phyloP scores from a whole-genome alignment of 2,329 filamentous ascomycete genomes.

The Aspergillus novofumigatus region DNA sequence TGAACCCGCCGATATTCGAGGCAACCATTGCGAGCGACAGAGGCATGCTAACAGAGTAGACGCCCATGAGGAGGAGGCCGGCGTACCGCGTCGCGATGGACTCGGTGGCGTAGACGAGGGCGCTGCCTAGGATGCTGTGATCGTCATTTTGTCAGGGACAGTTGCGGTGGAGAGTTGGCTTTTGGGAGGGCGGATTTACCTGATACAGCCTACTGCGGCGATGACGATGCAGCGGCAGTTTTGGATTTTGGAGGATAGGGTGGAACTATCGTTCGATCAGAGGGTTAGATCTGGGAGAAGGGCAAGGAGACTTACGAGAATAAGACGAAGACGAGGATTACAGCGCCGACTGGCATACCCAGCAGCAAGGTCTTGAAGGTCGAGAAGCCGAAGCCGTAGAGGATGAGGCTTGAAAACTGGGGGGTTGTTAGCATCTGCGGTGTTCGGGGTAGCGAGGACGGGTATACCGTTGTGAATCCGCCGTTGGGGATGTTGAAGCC shows the following conservation, averaged over 20 bases:
- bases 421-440: constrained; percentile 1
- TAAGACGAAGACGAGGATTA: constrained; percentile 6
- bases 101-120: constrained; percentile 18
- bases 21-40: constrained; percentile 40
- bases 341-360: constrained; percentile 41
- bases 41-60: constrained; percentile 36
- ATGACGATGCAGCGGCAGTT: constrained; percentile 15
- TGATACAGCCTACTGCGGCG: constrained; percentile 7
- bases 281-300: neutral
- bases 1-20: constrained; percentile 46
- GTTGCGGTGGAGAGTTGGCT: neutral
- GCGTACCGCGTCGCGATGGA: constrained; percentile 12
- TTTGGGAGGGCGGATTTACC: too few species aligned
- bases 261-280: neutral
- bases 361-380: constrained; percentile 40
- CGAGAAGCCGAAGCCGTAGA: constrained; percentile 33
- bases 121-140: constrained; percentile 20
- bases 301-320: neutral
- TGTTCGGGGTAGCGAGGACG: neutral
- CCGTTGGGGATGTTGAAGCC: constrained; percentile 36
- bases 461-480: constrained; percentile 21
- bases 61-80: constrained; percentile 25
- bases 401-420: constrained; percentile 32
- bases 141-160: neutral
- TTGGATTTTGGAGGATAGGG: constrained; percentile 4